Conservation (phyloP, 139 green algal species). For the Chlamydomonas incerta region DNA sequence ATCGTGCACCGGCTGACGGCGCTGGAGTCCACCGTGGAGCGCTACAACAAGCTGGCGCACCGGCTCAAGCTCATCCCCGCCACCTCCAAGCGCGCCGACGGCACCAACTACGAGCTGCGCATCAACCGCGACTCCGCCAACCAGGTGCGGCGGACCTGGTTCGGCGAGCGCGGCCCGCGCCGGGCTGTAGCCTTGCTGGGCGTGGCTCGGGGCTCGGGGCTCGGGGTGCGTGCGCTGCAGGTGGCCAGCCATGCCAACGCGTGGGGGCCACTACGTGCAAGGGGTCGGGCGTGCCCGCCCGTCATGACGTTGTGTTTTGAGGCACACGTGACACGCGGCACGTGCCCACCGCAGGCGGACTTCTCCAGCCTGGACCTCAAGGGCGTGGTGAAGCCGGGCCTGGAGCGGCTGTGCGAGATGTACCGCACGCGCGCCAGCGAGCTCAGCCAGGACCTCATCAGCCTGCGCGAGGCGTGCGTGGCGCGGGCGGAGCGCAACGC, state of each 20-base stretch:
- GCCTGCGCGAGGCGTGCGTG: conserved; percentile 69
- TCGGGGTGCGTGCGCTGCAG: no score
- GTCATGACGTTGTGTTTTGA: no score
- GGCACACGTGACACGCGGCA: no score
- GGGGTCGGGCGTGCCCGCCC: no score
- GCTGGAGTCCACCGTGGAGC: conserved; percentile 63
- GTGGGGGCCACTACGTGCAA: no score
- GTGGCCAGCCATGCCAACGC: no score
- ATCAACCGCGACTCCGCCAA: conserved; percentile 65
- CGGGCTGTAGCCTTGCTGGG: no score
- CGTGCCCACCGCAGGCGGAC: conserved; percentile 50
- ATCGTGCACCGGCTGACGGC: conserved; percentile 44
- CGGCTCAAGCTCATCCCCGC: conserved; percentile 85
- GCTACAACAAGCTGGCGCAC: conserved; percentile 80
- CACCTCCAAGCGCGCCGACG: conserved; percentile 86
- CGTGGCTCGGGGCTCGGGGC: no score
- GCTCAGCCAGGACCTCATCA: conserved; percentile 75
- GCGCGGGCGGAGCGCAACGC: conserved; percentile 55
- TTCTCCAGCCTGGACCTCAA: conserved; percentile 88
- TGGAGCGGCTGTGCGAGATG: conserved; percentile 75
- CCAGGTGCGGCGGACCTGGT: background rate
- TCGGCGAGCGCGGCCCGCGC: no score
- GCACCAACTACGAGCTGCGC: conserved; percentile 80
- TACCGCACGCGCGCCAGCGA: conserved; percentile 68
- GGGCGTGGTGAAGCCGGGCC: conserved; percentile 70